These are phyloP conservation scores for Claviceps paspali DNA, from an alignment of 2,329 filamentous ascomycete genomes.

Conservation along the genomic window DNA sequence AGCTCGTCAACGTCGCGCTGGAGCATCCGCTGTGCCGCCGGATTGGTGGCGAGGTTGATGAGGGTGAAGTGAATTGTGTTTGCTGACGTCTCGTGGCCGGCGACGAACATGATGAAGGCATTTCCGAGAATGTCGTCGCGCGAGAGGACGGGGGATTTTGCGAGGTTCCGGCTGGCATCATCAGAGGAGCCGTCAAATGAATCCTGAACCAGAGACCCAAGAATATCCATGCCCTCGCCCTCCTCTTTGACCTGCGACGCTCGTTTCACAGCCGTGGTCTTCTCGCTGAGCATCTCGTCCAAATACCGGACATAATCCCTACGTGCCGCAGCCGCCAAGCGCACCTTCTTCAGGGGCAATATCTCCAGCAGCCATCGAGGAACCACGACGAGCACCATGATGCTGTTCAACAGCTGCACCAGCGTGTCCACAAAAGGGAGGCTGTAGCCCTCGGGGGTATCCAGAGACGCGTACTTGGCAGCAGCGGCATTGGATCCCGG, in stretches of 20 bases:
- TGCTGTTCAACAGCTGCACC: constrained; percentile 43
- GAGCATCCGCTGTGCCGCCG: constrained; percentile 45
- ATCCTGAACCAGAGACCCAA: constrained; percentile 26
- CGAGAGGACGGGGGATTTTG: constrained; percentile 25
- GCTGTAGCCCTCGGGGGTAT: constrained; percentile 36
- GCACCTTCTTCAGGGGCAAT: constrained; percentile 35
- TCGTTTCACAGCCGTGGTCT: constrained; percentile 27
- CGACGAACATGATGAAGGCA: constrained; percentile 52
- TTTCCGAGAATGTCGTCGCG: constrained; percentile 59
- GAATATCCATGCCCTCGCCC: constrained; percentile 35
- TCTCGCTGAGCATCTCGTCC: constrained; percentile 50
- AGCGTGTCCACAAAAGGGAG: constrained; percentile 53
- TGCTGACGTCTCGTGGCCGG: constrained; percentile 70
- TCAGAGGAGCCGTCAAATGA: constrained; percentile 1
- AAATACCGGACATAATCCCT: constrained; percentile 55
- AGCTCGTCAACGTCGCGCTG: constrained; percentile 56
- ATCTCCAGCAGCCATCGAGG: constrained; percentile 40
- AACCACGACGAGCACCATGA: constrained; percentile 45
- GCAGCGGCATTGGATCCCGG: constrained; percentile 27
- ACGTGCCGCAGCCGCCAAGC: constrained; percentile 37
- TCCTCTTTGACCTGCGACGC: constrained; percentile 14
- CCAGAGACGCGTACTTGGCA: constrained; percentile 31
- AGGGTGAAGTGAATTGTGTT: constrained; percentile 60
- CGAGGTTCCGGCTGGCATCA: neutral
- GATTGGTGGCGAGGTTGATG: constrained; percentile 51